Percentiles rank a stretch among this genome's conserved stretches.
Evolutionary conservation across 2,329 filamentous ascomycete species (phyloP).

Genomic region (Aspergillus persii): DNA sequence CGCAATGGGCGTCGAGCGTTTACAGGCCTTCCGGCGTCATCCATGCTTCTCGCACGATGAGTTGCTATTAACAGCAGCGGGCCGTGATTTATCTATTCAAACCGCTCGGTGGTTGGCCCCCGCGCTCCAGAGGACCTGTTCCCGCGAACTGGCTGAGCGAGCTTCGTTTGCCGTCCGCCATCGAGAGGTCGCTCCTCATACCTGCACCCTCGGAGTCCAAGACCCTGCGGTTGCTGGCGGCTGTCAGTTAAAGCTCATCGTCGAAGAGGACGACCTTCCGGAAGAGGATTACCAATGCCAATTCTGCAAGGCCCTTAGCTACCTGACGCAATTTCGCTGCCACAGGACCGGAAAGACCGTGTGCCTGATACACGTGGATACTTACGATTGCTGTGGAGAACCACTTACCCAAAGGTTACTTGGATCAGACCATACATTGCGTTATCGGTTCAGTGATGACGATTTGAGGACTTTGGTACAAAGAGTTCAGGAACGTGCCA

Average conservation of each 20-base stretch:
- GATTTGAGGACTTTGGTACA: conserved; percentile 64
- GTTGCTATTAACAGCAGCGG: conserved; percentile 83
- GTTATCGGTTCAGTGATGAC: conserved; percentile 74
- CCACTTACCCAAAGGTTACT: conserved; percentile 65
- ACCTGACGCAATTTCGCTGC: conserved; percentile 87
- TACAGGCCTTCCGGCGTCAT: conserved; percentile 84
- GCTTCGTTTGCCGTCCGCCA: conserved; percentile 67
- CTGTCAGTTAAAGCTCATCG: conserved; percentile 61
- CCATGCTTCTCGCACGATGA: conserved; percentile 98
- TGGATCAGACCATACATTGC: conserved; percentile 69
- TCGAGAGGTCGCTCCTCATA: conserved; percentile 53
- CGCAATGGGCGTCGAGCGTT: conserved; percentile 76
- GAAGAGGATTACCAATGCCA: conserved; percentile 92
- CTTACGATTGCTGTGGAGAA: conserved; percentile 74
- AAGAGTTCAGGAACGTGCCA: conserved; percentile 82
- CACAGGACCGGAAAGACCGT: conserved; percentile 75
- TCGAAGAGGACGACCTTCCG: conserved; percentile 71
- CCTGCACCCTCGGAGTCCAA: conserved; percentile 53
- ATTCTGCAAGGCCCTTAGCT: conserved; percentile 90
- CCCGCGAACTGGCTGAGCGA: conserved; percentile 69
- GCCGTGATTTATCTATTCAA: conserved; percentile 75
- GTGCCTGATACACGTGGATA: conserved; percentile 79
- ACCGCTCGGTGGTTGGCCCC: conserved; percentile 94
- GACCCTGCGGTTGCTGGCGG: conserved; percentile 43
- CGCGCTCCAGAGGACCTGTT: conserved; percentile 74